A percentile compares a stretch with the other conserved stretches of the same genome.
Evolutionary conservation across 1,139 yeast genomes (phyloP).

Genomic region (Magnusiomyces sp.): DNA sequence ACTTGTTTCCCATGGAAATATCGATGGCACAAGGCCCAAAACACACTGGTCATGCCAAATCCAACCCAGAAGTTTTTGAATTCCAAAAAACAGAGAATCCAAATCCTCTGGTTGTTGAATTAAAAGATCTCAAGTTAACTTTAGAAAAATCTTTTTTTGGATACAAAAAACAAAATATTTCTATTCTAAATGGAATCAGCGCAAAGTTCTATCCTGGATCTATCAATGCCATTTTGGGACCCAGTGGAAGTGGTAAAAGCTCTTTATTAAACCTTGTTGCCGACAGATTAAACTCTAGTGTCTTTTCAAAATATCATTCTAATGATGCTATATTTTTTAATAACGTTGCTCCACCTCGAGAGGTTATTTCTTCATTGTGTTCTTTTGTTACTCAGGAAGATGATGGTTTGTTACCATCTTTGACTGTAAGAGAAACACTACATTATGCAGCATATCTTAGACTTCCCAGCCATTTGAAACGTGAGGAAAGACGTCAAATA

Average conservation of each 20-base stretch:
- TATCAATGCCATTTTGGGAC: conserved; percentile 83
- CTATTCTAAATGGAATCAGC: conserved; percentile 43
- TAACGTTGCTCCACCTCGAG: conserved; percentile 36
- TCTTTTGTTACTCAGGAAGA: conserved; percentile 79
- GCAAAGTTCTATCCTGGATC: conserved; percentile 55
- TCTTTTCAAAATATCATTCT: conserved; percentile 30
- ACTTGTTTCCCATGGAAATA: conserved; percentile 45
- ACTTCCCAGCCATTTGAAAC: conserved; percentile 31
- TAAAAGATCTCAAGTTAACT: conserved; percentile 18
- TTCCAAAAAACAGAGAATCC: conserved; percentile 16
- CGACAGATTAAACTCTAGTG: conserved; percentile 46
- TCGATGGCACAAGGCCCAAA: conserved; percentile 34
- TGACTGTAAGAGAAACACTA: conserved; percentile 73
- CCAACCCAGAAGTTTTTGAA: conserved; percentile 1
- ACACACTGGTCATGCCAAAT: conserved; percentile 3
- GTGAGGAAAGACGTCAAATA: conserved; percentile 26
- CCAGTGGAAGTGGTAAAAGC: conserved; percentile 82
- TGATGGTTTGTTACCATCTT: conserved; percentile 54
- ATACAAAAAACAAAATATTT: conserved; percentile 19
- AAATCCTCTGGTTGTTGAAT: conserved; percentile 14
- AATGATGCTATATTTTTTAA: conserved; percentile 41
- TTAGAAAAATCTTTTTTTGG: conserved; percentile 8
- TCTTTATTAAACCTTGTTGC: conserved; percentile 62
- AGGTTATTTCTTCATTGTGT: conserved; percentile 45
- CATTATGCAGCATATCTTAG: conserved; percentile 64